Evolutionary conservation across 176 grass and related monocot genomes (phyloP), one percentile per base, ranked within the genome.

Genomic region (Zoysia pacifica): DNA sequence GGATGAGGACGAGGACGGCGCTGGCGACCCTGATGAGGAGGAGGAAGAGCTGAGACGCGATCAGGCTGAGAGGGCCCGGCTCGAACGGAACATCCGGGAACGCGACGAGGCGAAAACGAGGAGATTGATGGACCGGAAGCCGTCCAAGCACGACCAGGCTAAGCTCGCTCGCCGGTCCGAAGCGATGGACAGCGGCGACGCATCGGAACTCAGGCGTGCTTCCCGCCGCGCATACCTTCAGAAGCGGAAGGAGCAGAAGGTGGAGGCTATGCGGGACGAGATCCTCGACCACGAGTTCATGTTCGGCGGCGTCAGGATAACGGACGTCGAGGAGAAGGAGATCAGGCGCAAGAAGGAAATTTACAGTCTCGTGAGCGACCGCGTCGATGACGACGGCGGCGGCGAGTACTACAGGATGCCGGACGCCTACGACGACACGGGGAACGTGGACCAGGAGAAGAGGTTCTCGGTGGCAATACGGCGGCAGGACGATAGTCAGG

Each of bases 351-450:
- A 62, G 52, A 68, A 74, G 86, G 52, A 88, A 60, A 44, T 68
- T 0, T 68, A 83, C 68, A 1, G 9, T 0, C 74, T 83, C 8
- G 51, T 79, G 68, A 16, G 15, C 4, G 69, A 44, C 54, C 60
- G 50, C 48, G 48, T 13, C 41, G 20, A 11, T 2, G 9, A 71
- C 40, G 42, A 42, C 40, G 53, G 16, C 5, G 72, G 40, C 40
- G 73, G 58, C 18, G 66, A 77, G 3, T 87, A 65, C 35, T 87
- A 87, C 38, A 70, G 28, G 58, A 87, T 87, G 55, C 85, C 85
- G 6, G 85, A 87, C 7, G 73, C 85, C 1, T 87, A 87, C 79
- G 79, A 87, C 58, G 67, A 43, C 48, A 66, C 58, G 6, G 28
- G 12, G 8, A 72, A 72, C 58, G 58, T 82, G 15, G 73, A 87